Evolutionary conservation across 352 stramenopile species (phyloP), one percentile per base, ranked within the genome.

Genomic region (Phytophthora colocasiae): DNA sequence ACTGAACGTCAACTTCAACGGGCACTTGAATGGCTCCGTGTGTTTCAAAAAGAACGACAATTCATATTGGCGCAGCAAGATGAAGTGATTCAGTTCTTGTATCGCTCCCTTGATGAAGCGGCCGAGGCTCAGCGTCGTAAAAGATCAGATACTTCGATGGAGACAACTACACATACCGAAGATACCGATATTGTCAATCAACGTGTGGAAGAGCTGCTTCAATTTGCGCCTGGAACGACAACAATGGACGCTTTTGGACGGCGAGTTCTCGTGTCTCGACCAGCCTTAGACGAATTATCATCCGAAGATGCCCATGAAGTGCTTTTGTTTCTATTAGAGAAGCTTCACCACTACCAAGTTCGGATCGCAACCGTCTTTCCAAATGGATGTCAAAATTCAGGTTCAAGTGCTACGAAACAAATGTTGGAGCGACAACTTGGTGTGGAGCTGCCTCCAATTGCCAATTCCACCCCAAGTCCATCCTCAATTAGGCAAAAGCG

Each of bases 1-100:
- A 17, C 84, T 8, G 77, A 87, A 55, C 19, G 57, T 2, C 58
- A 73, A 17, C 32, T 89, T 4, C 47, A 63, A 10, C 64, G 73
- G 12, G 77, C 82, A 0, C 41, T 79, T 2, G 73, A 85, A 24
- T 91, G 78, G 78, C 68, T 91, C 9, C 66, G 61, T 15, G 65
- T 76, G 11, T 83, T 85, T 9, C 80, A 89, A 60, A 43, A 71
- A 10, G 82, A 89, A 40, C 82, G 82, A 39, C 80, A 87, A 45
- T 87, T 79, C 57, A 15, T 89, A 8, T 62, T 91, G n/a, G 69
- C 77, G 8, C 76, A 85, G 48, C 80, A 89, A 26, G 82, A 91
- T 44, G 80, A 91, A 40, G 73, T 88, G n/a, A 75, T 91, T 17
- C 69, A 88, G 61, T 91, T 91, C 47, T 53, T 91, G 3, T 75